A percentile compares a stretch with the other conserved stretches of the same genome.
These are phyloP conservation scores for Ceratocystiopsis sp. DNA, from an alignment of 2,329 filamentous ascomycete genomes.

Conservation along the genomic window DNA sequence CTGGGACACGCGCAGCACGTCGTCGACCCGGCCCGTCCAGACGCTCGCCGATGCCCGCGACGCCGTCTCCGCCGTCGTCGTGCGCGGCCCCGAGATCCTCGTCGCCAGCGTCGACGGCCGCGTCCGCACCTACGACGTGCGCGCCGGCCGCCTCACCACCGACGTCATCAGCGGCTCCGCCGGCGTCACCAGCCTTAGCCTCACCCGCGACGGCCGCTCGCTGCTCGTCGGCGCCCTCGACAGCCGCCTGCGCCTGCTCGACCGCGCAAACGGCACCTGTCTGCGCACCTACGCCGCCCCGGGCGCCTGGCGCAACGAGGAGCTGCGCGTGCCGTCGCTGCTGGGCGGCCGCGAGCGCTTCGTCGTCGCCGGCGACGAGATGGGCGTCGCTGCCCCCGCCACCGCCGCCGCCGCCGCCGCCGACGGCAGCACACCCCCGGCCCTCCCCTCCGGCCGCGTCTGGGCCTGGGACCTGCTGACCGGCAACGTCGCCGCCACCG, in stretches of 20 bases:
- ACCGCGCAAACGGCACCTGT: conserved; percentile 55
- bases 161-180: conserved; percentile 46
- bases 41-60: conserved; percentile 57
- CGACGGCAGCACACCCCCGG: conserved; percentile 5
- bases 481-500: conserved; percentile 46
- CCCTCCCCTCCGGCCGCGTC: conserved; percentile 37
- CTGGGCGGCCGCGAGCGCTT: conserved; percentile 62
- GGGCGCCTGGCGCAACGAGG: conserved; percentile 39
- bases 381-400: conserved; percentile 16
- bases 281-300: conserved; percentile 52
- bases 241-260: conserved; percentile 62
- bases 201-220: conserved; percentile 57
- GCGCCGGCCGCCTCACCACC: conserved; percentile 51
- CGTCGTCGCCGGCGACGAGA: conserved; percentile 68
- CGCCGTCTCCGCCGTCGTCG: conserved; percentile 36
- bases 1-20: conserved; percentile 45
- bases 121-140: conserved; percentile 65
- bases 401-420: conserved; percentile 9
- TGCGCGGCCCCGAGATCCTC: conserved; percentile 41
- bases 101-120: conserved; percentile 72
- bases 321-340: conserved; percentile 57
- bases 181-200: conserved; percentile 56
- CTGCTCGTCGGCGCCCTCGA: conserved; percentile 63
- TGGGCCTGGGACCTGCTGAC: conserved; percentile 75
- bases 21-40: conserved; percentile 46